A percentile compares a stretch with the other conserved stretches of the same genome.
phyloP scores from a whole-genome alignment of 2,329 filamentous ascomycete species.

The Trichoderma sp. region DNA sequence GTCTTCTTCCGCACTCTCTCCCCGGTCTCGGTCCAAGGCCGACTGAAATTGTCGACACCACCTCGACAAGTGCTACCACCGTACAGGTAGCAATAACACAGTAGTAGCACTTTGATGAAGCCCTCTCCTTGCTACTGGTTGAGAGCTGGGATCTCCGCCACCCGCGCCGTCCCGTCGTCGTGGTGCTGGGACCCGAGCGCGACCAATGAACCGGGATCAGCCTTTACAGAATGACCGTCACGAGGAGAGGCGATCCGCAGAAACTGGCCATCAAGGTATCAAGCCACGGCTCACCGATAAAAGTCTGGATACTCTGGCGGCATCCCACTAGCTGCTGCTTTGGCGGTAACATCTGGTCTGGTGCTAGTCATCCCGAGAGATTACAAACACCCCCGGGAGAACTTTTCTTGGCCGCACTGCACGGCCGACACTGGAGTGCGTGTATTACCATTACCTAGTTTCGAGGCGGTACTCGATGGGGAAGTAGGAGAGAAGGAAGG shows the following conservation, averaged over 20 bases:
- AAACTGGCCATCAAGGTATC: conserved; percentile 13
- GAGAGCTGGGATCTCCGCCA: conserved; percentile 12
- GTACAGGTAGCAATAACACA: neutral
- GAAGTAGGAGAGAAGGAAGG: neutral
- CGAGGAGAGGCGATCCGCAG: neutral
- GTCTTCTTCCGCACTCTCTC: neutral
- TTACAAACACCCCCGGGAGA: neutral
- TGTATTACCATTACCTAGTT: neutral
- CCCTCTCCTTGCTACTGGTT: neutral
- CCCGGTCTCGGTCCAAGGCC: neutral
- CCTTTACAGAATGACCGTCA: conserved; percentile 5
- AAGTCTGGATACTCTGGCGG: neutral
- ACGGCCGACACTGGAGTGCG: neutral
- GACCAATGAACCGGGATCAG: conserved; percentile 10
- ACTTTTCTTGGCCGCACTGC: neutral
- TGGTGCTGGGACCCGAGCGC: conserved; percentile 16
- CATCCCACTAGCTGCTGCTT: neutral
- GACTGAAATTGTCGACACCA: neutral
- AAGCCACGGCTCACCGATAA: conserved; percentile 5
- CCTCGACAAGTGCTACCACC: neutral
- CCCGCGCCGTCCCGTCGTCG: conserved; percentile 19
- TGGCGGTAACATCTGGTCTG: neutral
- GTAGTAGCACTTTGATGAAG: neutral
- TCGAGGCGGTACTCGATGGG: neutral
- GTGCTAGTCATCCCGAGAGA: neutral